Conservation (phyloP, 306 rosid species). For the Pterocarpus santalinus region DNA sequence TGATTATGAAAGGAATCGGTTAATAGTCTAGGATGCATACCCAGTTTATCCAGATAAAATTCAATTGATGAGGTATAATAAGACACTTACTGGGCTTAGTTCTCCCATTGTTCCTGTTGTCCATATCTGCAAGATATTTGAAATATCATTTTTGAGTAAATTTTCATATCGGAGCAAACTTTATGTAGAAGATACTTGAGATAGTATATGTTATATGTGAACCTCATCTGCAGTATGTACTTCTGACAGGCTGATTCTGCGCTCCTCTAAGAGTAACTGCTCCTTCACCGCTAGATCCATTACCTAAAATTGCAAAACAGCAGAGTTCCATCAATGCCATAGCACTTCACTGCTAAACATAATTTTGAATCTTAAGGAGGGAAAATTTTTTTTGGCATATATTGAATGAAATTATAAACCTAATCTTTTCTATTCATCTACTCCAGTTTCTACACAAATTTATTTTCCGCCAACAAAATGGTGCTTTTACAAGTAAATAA, state of each 20-base stretch:
- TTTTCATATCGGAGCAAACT: not conserved
- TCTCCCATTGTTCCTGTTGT: constrained; percentile 95
- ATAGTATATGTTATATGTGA: not conserved
- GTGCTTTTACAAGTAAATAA: not conserved
- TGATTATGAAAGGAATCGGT: not conserved
- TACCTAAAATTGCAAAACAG: constrained; percentile 58
- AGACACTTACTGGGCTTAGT: constrained; percentile 77
- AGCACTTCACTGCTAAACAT: constrained; percentile 16
- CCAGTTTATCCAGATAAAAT: constrained; percentile 1
- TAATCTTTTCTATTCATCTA: not conserved
- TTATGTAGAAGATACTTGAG: constrained; percentile 18
- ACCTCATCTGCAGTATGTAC: constrained; percentile 94
- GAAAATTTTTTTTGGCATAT: not conserved
- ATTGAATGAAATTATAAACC: not conserved
- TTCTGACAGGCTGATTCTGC: constrained; percentile 84
- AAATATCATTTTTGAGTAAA: not conserved
- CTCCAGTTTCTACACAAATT: not conserved
- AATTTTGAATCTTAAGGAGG: not conserved
- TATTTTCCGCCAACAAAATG: not conserved
- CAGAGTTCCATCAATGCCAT: constrained; percentile 19
- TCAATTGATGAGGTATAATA: constrained; percentile 11
- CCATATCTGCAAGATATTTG: constrained; percentile 71
- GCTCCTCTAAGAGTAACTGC: constrained; percentile 71
- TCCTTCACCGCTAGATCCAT: constrained; percentile 83
- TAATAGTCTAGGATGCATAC: constrained; percentile 9